phyloP scores from a whole-genome alignment of 2,329 filamentous ascomycete genomes.

The Knoxdaviesia proteae region DNA sequence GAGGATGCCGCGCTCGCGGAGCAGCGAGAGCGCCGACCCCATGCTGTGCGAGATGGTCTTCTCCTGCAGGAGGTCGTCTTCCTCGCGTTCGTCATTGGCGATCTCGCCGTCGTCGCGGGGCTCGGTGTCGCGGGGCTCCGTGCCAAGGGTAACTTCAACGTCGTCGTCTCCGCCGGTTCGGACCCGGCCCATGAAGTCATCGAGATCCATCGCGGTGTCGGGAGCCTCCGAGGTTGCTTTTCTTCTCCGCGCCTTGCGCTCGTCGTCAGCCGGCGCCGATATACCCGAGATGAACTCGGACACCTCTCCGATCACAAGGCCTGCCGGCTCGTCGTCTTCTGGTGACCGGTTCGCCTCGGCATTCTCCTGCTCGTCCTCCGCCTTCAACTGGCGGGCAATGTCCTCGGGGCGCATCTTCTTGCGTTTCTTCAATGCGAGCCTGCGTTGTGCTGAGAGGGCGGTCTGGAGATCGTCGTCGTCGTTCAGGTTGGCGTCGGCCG shows the following conservation, averaged over 20 bases:
- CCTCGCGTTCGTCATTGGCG: constrained; percentile 42
- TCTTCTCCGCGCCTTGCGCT: background rate
- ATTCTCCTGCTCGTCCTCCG: constrained; percentile 30
- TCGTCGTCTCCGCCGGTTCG: constrained; percentile 3
- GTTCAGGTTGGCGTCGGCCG: constrained; percentile 48
- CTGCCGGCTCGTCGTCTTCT: constrained; percentile 19
- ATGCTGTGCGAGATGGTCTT: constrained; percentile 59
- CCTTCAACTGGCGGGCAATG: constrained; percentile 58
- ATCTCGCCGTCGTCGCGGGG: constrained; percentile 22
- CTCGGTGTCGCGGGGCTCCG: constrained; percentile 5
- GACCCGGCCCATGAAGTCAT: no score
- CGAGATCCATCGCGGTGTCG: no score
- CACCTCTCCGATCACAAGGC: constrained; percentile 86
- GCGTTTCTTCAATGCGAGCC: constrained; percentile 72
- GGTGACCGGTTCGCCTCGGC: constrained; percentile 23
- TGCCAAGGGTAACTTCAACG: constrained; percentile 13
- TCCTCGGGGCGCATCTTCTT: constrained; percentile 77
- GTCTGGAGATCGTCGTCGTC: constrained; percentile 90
- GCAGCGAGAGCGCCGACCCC: constrained; percentile 60
- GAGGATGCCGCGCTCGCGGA: constrained; percentile 70
- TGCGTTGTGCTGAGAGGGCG: constrained; percentile 62
- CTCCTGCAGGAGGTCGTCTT: constrained; percentile 48
- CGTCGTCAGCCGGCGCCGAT: constrained; percentile 25
- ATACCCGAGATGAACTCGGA: constrained; percentile 84
- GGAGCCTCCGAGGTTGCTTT: constrained; percentile 1